A percentile compares a stretch with the other conserved stretches of the same genome.
Conservation (phyloP, 1,139 yeast genomes). For the Suhomyces chickasaworum region DNA sequence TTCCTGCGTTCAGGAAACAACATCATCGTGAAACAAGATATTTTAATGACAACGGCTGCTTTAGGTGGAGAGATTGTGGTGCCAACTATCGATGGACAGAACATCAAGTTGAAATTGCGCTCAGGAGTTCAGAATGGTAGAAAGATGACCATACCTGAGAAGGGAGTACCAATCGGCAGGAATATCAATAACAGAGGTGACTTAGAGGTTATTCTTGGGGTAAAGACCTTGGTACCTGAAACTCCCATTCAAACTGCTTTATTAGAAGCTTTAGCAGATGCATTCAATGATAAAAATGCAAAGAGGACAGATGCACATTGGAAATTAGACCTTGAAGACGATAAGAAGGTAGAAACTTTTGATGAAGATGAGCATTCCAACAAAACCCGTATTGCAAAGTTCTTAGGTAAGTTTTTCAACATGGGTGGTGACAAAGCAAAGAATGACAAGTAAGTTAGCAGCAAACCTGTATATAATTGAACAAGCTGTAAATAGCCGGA, state of each 20-base stretch:
- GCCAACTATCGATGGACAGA: constrained; percentile 81
- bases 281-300: constrained; percentile 78
- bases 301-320: constrained; percentile 65
- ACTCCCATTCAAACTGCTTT: constrained; percentile 91
- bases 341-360: constrained; percentile 25
- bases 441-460: constrained; percentile 12
- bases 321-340: constrained; percentile 45
- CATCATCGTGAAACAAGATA: constrained; percentile 62
- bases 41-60: constrained; percentile 95
- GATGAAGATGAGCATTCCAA: constrained; percentile 54
- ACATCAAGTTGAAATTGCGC: constrained; percentile 77
- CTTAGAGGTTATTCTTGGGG: constrained; percentile 72
- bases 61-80: constrained; percentile 87
- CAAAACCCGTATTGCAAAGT: constrained; percentile 61
- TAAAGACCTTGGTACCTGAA: constrained; percentile 71
- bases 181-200: constrained; percentile 71
- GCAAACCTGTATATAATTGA: constrained; percentile 4
- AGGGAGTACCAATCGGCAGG: constrained; percentile 78
- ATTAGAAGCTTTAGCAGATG: constrained; percentile 92
- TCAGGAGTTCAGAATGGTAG: constrained; percentile 84
- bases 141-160: constrained; percentile 74
- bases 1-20: constrained; percentile 69
- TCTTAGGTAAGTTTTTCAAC: constrained; percentile 65
- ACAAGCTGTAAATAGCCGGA: constrained; percentile 3
- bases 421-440: constrained; percentile 35